Percentiles rank a stretch among this genome's conserved stretches.
Conservation (phyloP, 305 asterid species). For the Fraxinus sp. region DNA sequence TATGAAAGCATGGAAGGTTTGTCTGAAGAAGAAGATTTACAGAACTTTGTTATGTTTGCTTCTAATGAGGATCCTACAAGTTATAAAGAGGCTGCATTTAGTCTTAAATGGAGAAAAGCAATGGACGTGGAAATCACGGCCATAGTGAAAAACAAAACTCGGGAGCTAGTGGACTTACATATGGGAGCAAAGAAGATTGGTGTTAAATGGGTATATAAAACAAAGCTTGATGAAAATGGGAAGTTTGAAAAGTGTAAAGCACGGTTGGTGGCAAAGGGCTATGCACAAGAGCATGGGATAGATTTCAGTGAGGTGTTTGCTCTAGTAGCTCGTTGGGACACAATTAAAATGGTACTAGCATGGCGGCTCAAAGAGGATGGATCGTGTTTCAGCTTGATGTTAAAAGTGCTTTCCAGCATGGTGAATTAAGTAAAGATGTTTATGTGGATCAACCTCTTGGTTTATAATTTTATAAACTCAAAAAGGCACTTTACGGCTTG, state of each 20-base stretch:
- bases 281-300: not conserved
- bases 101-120: not conserved
- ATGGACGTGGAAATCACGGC: not conserved
- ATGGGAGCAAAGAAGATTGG: not conserved
- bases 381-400: not conserved
- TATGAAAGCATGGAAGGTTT: not conserved
- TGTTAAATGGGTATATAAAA: not conserved
- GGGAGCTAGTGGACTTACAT: not conserved
- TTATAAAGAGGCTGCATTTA: not conserved
- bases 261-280: not conserved
- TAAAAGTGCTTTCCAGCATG: not conserved
- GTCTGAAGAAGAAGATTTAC: not conserved
- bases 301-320: not conserved
- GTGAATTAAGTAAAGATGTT: not conserved
- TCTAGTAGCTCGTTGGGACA: not conserved
- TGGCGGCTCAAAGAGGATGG: not conserved
- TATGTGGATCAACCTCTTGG: not conserved
- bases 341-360: not conserved
- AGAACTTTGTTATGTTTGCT: not conserved
- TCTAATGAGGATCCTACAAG: not conserved
- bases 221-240: not conserved
- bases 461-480: not conserved
- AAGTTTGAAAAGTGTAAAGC: not conserved
- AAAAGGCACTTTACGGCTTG: not conserved
- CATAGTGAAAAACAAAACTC: not conserved